Conservation (phyloP, 2,329 filamentous ascomycete genomes). For the Colletotrichum endophyticum region DNA sequence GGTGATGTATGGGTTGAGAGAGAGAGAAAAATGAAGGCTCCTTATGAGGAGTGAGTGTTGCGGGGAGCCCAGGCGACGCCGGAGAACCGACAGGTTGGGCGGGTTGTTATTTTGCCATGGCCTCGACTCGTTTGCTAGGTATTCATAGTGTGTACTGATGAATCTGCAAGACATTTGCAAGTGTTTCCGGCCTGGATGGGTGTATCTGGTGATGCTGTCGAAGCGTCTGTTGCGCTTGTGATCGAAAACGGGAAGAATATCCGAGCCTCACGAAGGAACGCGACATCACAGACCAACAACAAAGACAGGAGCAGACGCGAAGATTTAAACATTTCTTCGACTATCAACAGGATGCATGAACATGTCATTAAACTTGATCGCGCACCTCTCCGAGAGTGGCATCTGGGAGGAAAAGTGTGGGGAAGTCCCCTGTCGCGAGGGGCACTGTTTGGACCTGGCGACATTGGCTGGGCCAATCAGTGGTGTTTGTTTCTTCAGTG, state of each 20-base stretch:
- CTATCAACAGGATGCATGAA: conserved; percentile 1
- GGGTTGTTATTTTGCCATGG: neutral
- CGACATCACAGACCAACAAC: neutral
- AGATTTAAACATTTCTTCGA: neutral
- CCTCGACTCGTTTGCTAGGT: neutral
- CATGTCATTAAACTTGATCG: neutral
- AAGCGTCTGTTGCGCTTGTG: neutral
- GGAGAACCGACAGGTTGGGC: neutral
- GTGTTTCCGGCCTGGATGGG: neutral
- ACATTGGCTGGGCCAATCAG: neutral
- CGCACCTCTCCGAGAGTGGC: neutral
- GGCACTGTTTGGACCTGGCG: neutral
- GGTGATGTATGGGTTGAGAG: neutral
- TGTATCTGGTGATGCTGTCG: neutral
- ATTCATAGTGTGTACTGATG: neutral
- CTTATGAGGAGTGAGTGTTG: neutral
- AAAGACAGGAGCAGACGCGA: neutral
- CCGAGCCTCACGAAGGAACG: neutral
- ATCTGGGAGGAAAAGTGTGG: conserved; percentile 6
- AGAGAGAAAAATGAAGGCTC: neutral
- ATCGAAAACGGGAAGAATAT: neutral
- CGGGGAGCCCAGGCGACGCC: neutral
- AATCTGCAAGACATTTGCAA: neutral
- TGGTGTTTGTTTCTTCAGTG: neutral
- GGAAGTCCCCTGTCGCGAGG: conserved; percentile 7